phyloP scores from a whole-genome alignment of 2,329 filamentous ascomycete genomes.

The Zymoseptoria ardabiliae region DNA sequence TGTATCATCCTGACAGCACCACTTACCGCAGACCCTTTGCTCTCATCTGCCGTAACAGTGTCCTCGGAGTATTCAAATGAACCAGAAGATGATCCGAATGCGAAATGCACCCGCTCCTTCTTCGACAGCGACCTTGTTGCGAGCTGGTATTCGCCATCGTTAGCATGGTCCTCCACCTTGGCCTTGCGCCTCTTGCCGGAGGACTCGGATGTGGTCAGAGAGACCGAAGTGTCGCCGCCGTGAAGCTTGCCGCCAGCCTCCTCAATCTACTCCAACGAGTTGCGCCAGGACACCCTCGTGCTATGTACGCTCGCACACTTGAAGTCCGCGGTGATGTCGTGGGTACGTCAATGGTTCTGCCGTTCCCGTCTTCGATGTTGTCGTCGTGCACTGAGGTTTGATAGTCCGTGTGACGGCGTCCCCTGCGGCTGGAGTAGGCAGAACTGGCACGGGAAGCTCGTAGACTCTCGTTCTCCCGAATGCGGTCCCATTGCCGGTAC shows the following conservation, averaged over 20 bases:
- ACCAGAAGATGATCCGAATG: too few species aligned
- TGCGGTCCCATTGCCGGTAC: neutral
- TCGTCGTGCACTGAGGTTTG: neutral
- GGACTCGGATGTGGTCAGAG: constrained; percentile 1
- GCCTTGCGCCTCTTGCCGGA: constrained; percentile 12
- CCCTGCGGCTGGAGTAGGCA: neutral
- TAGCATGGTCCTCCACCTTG: neutral
- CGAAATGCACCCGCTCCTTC: neutral
- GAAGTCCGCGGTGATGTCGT: constrained; percentile 13
- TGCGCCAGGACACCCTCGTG: constrained; percentile 11
- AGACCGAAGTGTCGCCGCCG: neutral
- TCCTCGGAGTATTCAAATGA: too few species aligned
- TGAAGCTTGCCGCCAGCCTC: constrained; percentile 11
- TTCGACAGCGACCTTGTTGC: neutral
- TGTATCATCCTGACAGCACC: too few species aligned
- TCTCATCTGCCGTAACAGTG: too few species aligned
- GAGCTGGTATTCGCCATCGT: constrained; percentile 5
- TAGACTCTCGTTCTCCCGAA: neutral
- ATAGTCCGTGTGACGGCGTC: neutral
- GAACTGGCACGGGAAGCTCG: neutral
- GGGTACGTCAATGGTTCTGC: neutral
- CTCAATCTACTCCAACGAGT: constrained; percentile 14
- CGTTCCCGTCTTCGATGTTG: neutral
- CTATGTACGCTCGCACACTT: constrained; percentile 9
- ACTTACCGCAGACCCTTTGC: too few species aligned